Conservation (phyloP, 179 eudicot genomes). For the Gypsophila paniculata region DNA sequence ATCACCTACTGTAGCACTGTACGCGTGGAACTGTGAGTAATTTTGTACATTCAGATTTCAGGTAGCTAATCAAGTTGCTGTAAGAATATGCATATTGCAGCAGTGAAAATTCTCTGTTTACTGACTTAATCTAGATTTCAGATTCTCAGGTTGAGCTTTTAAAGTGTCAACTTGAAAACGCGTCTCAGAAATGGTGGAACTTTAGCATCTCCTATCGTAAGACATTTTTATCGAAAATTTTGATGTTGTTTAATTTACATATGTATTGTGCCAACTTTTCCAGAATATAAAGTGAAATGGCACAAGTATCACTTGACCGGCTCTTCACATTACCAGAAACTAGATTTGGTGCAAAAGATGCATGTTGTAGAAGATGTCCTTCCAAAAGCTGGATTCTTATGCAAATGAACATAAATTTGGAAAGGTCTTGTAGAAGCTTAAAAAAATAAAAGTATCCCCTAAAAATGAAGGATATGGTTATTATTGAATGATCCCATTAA, state of each 20-base stretch:
- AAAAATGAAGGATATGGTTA: slow-evolving; percentile 15
- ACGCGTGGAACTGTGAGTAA: neutral
- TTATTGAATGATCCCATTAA: neutral
- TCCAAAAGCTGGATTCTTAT: slow-evolving; percentile 19
- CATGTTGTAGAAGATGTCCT: slow-evolving; percentile 18
- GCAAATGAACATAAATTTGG: neutral
- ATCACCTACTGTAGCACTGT: neutral
- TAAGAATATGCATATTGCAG: slow-evolving; percentile 8
- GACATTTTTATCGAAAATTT: neutral
- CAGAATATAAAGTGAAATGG: neutral
- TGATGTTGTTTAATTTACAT: neutral
- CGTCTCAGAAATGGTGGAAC: neutral
- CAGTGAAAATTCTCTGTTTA: neutral
- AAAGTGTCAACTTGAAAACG: neutral
- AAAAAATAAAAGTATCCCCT: neutral
- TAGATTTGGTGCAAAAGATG: slow-evolving; percentile 20
- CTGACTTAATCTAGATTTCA: neutral
- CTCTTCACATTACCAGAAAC: slow-evolving; percentile 16
- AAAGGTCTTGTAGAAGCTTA: slow-evolving; percentile 1
- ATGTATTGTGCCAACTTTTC: slow-evolving; percentile 6
- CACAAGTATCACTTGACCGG: slow-evolving; percentile 17
- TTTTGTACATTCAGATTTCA: neutral
- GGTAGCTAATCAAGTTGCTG: neutral
- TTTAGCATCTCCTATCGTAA: neutral
- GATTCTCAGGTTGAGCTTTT: neutral